Evolutionary conservation across 305 asterid genomes (phyloP), one percentile per base, ranked within the genome.

Genomic region (Rubia balearica): DNA sequence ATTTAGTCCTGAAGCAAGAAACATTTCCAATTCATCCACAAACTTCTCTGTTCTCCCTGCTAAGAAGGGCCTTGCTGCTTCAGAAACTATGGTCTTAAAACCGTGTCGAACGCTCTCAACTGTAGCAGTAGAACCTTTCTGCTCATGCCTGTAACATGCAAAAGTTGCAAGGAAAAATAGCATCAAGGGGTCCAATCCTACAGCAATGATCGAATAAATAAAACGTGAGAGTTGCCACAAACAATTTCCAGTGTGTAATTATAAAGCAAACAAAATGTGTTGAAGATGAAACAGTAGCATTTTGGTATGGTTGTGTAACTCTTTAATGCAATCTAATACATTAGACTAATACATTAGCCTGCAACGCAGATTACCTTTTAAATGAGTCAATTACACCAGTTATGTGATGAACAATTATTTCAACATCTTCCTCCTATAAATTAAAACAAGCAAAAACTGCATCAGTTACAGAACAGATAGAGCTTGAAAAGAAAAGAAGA

Each of bases 361-460:
- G 36, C 13, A 27, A 3, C 2, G 10, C 45, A 42, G 16, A 7
- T 14, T 83, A 89, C 97, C 96, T 87, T 85, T 81, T 83, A 67
- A 84, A 83, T 2, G 88, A 84, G 73, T 84, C 93, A n/a, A 91
- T 76, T 46, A 86, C 81, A 30, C 97, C 97, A 56, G 77, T 73
- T 65, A 86, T 72, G 76, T 91, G 96, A 77, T 91, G 90, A 81
- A 88, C 83, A 61, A 91, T 80, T 59, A 89, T 73, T 41, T 88
- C 90, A 10, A 85, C 86, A 78, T 87, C 91, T 80, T 89, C 96
- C 79, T 85, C 96, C 97, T 87, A 79, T 79, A 80, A 45, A 74
- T 43, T 14, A 74, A 30, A 30, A 70, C 3, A 67, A 63, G 66
- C 30, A 64, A 76, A 46, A 57, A n/a, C 19, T 59, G 36, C 38